Evolutionary conservation across 805 yeast species (phyloP), one percentile per base, ranked within the genome.

Genomic region (Priceomyces haplophilus): DNA sequence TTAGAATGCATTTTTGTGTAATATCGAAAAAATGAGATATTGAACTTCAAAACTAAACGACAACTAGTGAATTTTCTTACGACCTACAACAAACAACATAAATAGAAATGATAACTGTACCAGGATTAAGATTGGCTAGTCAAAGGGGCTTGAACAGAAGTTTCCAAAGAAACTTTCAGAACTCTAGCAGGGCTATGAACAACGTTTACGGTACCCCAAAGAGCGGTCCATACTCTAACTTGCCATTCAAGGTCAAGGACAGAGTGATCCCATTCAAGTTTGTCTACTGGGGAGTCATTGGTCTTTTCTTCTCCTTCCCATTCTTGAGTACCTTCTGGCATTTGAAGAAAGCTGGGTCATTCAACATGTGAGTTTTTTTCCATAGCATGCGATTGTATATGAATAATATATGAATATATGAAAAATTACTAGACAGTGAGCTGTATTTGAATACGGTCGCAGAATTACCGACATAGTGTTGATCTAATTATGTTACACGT

Each of bases 231-330:
- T 93, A 93, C 83, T 75, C 85, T 59, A 91, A 93, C 80, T 62
- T 91, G 51, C 99, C 99, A 53, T 93, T 91, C 82, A 81, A 81
- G 78, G 95, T 91, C 50, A 89, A 88, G 79, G 76, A 83, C 80
- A 85, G 82, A 74, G 49, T 41, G 35, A 78, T 91, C 52, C 98
- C 97, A 54, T 89, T 78, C 66, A 87, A 82, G 53, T 72, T 88
- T 41, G 76, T 84, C 53, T 95, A 85, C 76, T 84, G 86, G 76
- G 80, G 89, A 41, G 84, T 81, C 72, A 75, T 84, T 52, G 80
- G 85, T 4, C 53, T 60, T 53, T 65, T 66, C 59, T 65, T 65
- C 48, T 56, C 66, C 40, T 68, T 70, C 67, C 97, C 98, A 62
- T 85, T 88, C 75, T 73, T 85, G 59, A 80, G 89, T 43, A 73